Evolutionary conservation across 345 rosid genomes (phyloP), one percentile per base, ranked within the genome.

Genomic region (Trapa bicornis): DNA sequence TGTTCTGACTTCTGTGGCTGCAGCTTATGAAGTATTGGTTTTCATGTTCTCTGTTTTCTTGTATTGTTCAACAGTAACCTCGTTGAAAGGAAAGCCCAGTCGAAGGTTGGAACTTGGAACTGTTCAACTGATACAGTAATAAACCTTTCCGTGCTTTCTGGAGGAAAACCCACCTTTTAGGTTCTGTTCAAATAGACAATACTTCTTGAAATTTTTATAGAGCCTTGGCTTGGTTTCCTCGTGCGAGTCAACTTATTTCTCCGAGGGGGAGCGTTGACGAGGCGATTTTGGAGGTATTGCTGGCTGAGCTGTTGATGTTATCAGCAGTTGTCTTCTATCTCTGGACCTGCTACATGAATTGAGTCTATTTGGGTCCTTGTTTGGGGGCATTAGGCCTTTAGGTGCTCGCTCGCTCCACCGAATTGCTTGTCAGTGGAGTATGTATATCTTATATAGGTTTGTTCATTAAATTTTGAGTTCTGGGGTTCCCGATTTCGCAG

Each of bases 151-250:
- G 45, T 2, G 6, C 16, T 60, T 67, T 37, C 32, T 37, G 35
- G 35, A 4, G 61, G 61, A 57, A 29, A 57, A 57, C 61, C 61
- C 61, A 57, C 61, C 61, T 22, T 14, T 29, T 57, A 37, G 61
- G 36, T 29, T 29, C 8, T 10, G 36, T 29, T 12, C 37, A n/a
- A n/a, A 22, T 1, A 15, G 36, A 57, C 6, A 22, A 9, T 7
- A 22, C 35, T 29, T 50, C 6, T 61, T 5, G 11, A 16, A 41
- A 47, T 50, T 65, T 45, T 57, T 60, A 11, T 15, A 3, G 17
- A 29, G 17, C 17, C 36, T 22, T 2, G 35, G 14, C 22, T 54
- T 3, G 60, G 60, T 7, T 17, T 48, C 14, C 3, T 8, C 53
- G 11, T 4, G 45, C 56, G 14, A 50, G 3, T 50, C 56, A 16